These are phyloP conservation scores for Pythium guiyangense DNA, from an alignment of 352 stramenopile genomes.

Conservation along the genomic window DNA sequence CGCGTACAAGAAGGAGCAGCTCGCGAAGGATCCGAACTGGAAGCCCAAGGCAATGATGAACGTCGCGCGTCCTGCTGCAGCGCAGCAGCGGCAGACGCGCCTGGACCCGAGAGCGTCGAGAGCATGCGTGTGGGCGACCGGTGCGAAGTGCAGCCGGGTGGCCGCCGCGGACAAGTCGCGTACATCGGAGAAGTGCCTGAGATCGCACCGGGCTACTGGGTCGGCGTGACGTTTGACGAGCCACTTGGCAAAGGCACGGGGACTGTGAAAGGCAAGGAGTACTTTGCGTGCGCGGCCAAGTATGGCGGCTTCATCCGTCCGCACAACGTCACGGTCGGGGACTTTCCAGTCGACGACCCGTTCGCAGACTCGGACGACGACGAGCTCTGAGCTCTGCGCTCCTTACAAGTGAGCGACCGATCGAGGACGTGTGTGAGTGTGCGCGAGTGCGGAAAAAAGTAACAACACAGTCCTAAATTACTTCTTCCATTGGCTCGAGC, in stretches of 20 bases:
- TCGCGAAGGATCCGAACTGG: conserved; percentile 95
- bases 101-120: conserved; percentile 65
- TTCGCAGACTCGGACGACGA: conserved; percentile 79
- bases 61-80: conserved; percentile 9
- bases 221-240: conserved; percentile 97
- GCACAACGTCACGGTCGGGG: conserved; percentile 91
- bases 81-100: conserved; percentile 30
- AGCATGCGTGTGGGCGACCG: conserved; percentile 89
- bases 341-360: conserved; percentile 89
- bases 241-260: conserved; percentile 93
- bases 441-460: conserved; percentile 11
- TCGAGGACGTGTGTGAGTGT: no score
- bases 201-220: conserved; percentile 89
- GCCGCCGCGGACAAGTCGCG: conserved; percentile 87
- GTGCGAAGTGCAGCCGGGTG: conserved; percentile 96
- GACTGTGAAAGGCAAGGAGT: conserved; percentile 87
- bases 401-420: background rate
- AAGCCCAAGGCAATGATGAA: conserved; percentile 86
- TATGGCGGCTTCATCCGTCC: conserved; percentile 94
- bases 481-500: conserved; percentile 22
- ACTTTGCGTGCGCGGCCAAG: conserved; percentile 91
- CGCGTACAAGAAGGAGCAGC: conserved; percentile 95
- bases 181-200: conserved; percentile 93
- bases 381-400: conserved; percentile 64
- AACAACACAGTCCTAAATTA: conserved; percentile 45